Conservation (phyloP, 2,329 filamentous ascomycete genomes). For the Pseudogymnoascus sp. region DNA sequence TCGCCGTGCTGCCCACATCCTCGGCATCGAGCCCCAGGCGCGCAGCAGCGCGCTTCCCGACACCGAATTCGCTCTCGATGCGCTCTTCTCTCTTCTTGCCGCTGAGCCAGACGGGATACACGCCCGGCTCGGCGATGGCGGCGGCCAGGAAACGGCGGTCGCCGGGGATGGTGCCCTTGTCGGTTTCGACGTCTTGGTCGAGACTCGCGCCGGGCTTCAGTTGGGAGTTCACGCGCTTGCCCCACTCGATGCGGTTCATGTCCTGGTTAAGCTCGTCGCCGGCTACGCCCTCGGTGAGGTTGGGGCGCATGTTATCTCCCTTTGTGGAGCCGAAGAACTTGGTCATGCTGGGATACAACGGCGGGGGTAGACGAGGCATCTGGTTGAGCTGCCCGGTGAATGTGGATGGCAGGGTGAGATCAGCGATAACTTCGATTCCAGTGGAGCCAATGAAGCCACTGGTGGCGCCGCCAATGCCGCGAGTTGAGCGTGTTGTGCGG, state of each 20-base stretch:
- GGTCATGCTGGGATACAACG: constrained; percentile 19
- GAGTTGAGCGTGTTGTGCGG: constrained; percentile 54
- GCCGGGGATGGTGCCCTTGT: constrained; percentile 2
- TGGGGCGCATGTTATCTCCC: constrained; percentile 16
- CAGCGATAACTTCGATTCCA: constrained; percentile 52
- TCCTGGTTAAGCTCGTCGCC: constrained; percentile 23
- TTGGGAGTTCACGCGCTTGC: constrained; percentile 26
- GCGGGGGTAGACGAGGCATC: constrained; percentile 25
- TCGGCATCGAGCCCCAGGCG: constrained; percentile 12
- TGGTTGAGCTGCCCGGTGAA: constrained; percentile 30
- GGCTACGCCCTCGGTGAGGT: constrained; percentile 12
- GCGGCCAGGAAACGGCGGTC: constrained; percentile 6
- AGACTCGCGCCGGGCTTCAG: constrained; percentile 24
- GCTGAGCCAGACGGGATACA: constrained; percentile 6
- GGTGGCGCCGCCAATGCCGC: constrained; percentile 37
- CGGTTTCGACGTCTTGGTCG: constrained; percentile 21
- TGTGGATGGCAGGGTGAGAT: constrained; percentile 51
- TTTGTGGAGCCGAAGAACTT: constrained; percentile 21
- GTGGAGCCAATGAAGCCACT: constrained; percentile 49
- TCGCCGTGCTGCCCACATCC: constrained; percentile 10
- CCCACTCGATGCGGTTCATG: constrained; percentile 18
- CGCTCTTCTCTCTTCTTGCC: constrained; percentile 9
- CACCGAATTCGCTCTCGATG: not conserved
- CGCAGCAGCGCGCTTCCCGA: not conserved
- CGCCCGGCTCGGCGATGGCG: not conserved